These are phyloP conservation scores for Solanum bulbocastanum DNA, from an alignment of 257 asterid species.

Conservation along the genomic window DNA sequence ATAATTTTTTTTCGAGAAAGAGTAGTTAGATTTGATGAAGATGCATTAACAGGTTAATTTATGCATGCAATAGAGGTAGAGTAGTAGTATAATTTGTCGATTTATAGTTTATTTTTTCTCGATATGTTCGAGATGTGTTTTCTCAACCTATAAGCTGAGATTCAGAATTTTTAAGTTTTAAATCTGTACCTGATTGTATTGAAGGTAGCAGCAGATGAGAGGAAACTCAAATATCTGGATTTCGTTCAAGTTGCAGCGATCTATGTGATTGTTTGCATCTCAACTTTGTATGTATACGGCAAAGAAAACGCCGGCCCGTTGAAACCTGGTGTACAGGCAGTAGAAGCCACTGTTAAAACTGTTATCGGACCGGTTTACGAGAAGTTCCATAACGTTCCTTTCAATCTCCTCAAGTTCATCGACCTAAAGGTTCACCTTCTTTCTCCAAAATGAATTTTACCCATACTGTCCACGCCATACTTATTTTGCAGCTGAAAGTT, in stretches of 20 bases:
- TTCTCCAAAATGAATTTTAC: not conserved
- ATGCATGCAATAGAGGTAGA: not conserved
- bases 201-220: constrained; percentile 29
- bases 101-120: not conserved
- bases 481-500: not conserved
- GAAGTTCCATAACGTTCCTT: constrained; percentile 48
- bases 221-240: constrained; percentile 51
- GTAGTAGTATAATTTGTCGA: not conserved
- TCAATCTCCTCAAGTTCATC: constrained; percentile 49
- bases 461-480: not conserved
- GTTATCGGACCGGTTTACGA: constrained; percentile 56
- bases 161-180: not conserved
- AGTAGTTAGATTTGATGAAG: not conserved
- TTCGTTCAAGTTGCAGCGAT: constrained; percentile 44
- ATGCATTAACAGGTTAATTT: not conserved
- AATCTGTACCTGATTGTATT: not conserved
- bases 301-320: constrained; percentile 72
- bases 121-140: not conserved
- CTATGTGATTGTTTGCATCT: constrained; percentile 42
- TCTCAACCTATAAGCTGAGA: not conserved
- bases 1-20: not conserved
- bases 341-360: constrained; percentile 53
- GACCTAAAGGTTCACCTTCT: constrained; percentile 50
- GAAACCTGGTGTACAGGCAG: constrained; percentile 60
- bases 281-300: constrained; percentile 54